A percentile compares a stretch with the other conserved stretches of the same genome.
Evolutionary conservation across 2,329 filamentous ascomycete species (phyloP).

Genomic region (Penicillium corylophilum): DNA sequence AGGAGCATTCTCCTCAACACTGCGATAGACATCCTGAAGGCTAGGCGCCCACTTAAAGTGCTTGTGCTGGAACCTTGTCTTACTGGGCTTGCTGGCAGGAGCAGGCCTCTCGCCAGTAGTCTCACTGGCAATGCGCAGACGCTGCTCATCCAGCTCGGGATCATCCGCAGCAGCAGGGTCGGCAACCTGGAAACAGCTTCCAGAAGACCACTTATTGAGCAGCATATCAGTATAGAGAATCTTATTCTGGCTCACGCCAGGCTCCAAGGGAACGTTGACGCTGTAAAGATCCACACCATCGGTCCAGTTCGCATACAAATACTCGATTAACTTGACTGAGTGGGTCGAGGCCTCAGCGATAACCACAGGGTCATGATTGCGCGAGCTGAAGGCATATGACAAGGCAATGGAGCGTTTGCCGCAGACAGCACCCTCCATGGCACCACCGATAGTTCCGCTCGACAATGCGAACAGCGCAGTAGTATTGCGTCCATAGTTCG

Average conservation of each 20-base stretch:
- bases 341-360: constrained; percentile 75
- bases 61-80: constrained; percentile 65
- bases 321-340: constrained; percentile 74
- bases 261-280: constrained; percentile 84
- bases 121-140: constrained; percentile 66
- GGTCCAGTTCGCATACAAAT: constrained; percentile 73
- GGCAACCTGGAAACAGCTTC: constrained; percentile 81
- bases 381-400: constrained; percentile 84
- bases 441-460: constrained; percentile 74
- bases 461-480: constrained; percentile 77
- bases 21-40: constrained; percentile 82
- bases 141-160: constrained; percentile 67
- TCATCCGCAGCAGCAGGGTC: constrained; percentile 61
- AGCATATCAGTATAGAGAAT: constrained; percentile 82
- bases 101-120: constrained; percentile 31
- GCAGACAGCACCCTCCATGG: constrained; percentile 74
- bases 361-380: constrained; percentile 77
- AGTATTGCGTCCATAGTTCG: constrained; percentile 81
- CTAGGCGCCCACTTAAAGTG: constrained; percentile 94
- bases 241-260: constrained; percentile 68
- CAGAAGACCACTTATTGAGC: constrained; percentile 85
- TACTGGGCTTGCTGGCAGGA: constrained; percentile 22
- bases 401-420: constrained; percentile 72
- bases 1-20: constrained; percentile 73
- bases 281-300: constrained; percentile 78